A percentile compares a stretch with the other conserved stretches of the same genome.
These are phyloP conservation scores for Phytophthora cryptogea DNA, from an alignment of 352 stramenopile species.

Conservation along the genomic window DNA sequence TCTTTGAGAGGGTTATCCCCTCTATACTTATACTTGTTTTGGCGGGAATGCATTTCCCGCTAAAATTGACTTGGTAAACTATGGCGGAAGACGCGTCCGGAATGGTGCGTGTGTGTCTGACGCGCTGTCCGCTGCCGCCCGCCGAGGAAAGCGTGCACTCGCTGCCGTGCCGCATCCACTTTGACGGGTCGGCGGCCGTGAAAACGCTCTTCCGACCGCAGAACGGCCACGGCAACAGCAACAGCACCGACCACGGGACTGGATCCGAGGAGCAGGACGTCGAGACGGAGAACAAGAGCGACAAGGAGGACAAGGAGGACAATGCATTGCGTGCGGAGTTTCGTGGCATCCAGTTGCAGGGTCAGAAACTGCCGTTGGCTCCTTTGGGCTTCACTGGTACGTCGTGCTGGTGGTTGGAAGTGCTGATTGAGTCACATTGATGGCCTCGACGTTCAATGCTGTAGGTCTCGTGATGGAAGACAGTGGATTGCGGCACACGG, in stretches of 20 bases:
- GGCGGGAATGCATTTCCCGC: slow-evolving; percentile 26
- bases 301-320: slow-evolving; percentile 4
- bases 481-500: slow-evolving; percentile 51
- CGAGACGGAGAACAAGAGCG: slow-evolving; percentile 17
- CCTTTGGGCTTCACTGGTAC: slow-evolving; percentile 56
- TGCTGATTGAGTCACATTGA: slow-evolving; percentile 5
- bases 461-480: slow-evolving; percentile 70
- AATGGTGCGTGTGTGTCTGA: slow-evolving; percentile 61
- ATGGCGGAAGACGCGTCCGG: slow-evolving; percentile 29
- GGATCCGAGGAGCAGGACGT: slow-evolving; percentile 31
- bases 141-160: slow-evolving; percentile 68
- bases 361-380: slow-evolving; percentile 45
- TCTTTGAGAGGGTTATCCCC: slow-evolving; percentile 1
- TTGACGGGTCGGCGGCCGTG: slow-evolving; percentile 62
- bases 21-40: slow-evolving; percentile 24
- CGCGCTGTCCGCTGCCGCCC: slow-evolving; percentile 69
- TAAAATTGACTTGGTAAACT: slow-evolving; percentile 1
- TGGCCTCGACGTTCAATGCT: not conserved
- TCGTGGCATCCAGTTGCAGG: slow-evolving; percentile 69
- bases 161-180: slow-evolving; percentile 75
- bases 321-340: slow-evolving; percentile 53
- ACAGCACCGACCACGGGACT: slow-evolving; percentile 23
- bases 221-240: slow-evolving; percentile 28
- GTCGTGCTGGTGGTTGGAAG: not conserved
- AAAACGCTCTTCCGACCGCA: slow-evolving; percentile 77